These are phyloP conservation scores for Barnettozyma sp. DNA, from an alignment of 805 yeast genomes.

Conservation along the genomic window DNA sequence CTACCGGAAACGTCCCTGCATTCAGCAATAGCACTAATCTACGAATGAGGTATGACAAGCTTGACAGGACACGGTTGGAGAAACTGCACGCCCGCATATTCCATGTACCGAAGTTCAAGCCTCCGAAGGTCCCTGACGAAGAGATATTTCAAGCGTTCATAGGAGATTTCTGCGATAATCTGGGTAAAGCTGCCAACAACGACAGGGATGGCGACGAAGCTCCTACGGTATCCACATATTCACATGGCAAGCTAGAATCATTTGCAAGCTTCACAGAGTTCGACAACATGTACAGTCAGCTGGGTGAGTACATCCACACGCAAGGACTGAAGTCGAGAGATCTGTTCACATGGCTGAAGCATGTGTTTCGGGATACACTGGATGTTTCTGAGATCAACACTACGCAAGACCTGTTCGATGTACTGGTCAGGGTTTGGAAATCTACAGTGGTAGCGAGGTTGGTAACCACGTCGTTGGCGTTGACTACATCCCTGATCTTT, in stretches of 20 bases:
- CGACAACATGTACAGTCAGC: slow-evolving; percentile 35
- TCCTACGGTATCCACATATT: neutral
- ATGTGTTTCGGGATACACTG: slow-evolving; percentile 4
- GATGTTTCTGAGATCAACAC: neutral
- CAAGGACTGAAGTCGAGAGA: slow-evolving; percentile 17
- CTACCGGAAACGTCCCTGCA: no score
- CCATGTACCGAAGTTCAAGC: slow-evolving; percentile 2
- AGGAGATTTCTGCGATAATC: slow-evolving; percentile 10
- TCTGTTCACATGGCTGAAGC: neutral
- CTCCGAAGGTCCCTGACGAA: slow-evolving; percentile 6
- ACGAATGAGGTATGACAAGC: slow-evolving; percentile 2
- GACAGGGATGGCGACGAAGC: neutral
- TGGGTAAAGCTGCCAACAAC: neutral
- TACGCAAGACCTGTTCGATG: slow-evolving; percentile 5
- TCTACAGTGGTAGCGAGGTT: slow-evolving; percentile 8
- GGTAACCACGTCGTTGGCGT: slow-evolving; percentile 12
- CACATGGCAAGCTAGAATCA: slow-evolving; percentile 16
- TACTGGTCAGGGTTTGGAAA: slow-evolving; percentile 10
- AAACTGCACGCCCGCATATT: slow-evolving; percentile 9
- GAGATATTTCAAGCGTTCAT: slow-evolving; percentile 11
- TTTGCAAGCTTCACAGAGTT: slow-evolving; percentile 29
- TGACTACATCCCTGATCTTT: slow-evolving; percentile 11
- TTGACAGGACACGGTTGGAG: neutral
- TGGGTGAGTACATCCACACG: slow-evolving; percentile 24
- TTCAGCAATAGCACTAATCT: neutral